Base-by-base conservation (phyloP, 2,329 filamentous ascomycete species). In the Hymenoscyphus linearis region DNA sequence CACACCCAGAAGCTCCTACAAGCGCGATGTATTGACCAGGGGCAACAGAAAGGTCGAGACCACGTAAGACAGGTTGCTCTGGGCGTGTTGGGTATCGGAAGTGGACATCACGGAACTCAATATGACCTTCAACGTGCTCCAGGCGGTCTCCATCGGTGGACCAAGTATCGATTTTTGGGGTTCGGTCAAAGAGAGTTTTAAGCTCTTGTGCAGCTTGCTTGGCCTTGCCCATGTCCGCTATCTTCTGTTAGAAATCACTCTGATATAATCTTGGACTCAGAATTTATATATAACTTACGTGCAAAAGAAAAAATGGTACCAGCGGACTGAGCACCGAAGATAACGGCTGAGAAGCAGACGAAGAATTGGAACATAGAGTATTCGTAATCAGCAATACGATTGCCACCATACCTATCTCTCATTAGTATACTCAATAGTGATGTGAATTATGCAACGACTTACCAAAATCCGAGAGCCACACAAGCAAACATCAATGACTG, bases 11-110 rank as follows among this genome's bases (percentile, higher is more conserved):
- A 0, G 93, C 89, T n/a, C 95, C 95, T 9, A 98, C 95, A 2
- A 98, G 83, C 0, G 93, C 95, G 7, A 93, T 83, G 69, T 93
- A 95, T 72, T 93, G 89, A 3, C 90, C 91, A 0, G 90, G 89
- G 31, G 86, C 84, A 50, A 93, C 84, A 14, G 77, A 79, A 6
- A 93, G 80, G 74, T 93, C 87, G 12, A 97, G 80, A 0, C 93
- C 93, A 31, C 91, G 88, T 2, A 98, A 85, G 0, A 98, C 91
- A n/a, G 91, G 90, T 68, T 96, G 91, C 68, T 96, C 91, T 0
- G 91, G 90, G 0, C 95, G 85, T 0, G 91, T 96, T 0, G 93
- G 93, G 71, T 98, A 99, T 50, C 91, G 85, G 82, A 97, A 98
- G 73, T 96, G 91, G 1, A 98, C 92, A 66, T 96, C 87, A 22